phyloP scores from a whole-genome alignment of 2,329 filamentous ascomycete species.

The Aspergillus eucalypticola region DNA sequence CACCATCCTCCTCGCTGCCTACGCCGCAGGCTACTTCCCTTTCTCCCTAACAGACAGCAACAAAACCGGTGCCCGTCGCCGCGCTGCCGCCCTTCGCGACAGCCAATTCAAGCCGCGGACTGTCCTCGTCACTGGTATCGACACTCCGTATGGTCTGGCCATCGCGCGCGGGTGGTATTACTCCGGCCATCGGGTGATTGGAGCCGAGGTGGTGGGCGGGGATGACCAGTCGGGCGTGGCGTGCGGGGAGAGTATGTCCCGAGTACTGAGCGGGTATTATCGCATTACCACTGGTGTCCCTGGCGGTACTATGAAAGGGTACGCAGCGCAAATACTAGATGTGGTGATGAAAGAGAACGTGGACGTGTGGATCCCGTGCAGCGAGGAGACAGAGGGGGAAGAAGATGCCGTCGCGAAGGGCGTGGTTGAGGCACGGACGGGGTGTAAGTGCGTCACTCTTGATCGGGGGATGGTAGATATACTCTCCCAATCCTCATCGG shows the following conservation, averaged over 20 bases:
- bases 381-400: conserved; percentile 58
- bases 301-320: conserved; percentile 43
- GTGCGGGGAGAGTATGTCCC: conserved; percentile 61
- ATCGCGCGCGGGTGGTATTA: conserved; percentile 66
- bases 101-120: conserved; percentile 51
- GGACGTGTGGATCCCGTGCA: conserved; percentile 73
- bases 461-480: conserved; percentile 54
- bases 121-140: conserved; percentile 70
- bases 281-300: conserved; percentile 28
- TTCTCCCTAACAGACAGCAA: conserved; percentile 17
- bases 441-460: conserved; percentile 66
- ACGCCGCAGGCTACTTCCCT: conserved; percentile 32
- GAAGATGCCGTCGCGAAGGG: conserved; percentile 68
- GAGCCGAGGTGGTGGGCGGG: conserved; percentile 62
- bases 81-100: conserved; percentile 29
- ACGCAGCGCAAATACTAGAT: conserved; percentile 58
- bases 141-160: conserved; percentile 69
- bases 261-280: conserved; percentile 58
- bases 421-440: conserved; percentile 57
- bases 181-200: conserved; percentile 69
- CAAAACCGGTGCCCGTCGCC: conserved; percentile 16
- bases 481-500: conserved; percentile 49
- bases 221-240: conserved; percentile 34
- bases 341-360: conserved; percentile 63
- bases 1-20: conserved; percentile 43